A percentile compares a stretch with the other conserved stretches of the same genome.
These are phyloP conservation scores for Stereocaulon alpinum DNA, from an alignment of 495 filamentous ascomycete genomes.

Conservation along the genomic window DNA sequence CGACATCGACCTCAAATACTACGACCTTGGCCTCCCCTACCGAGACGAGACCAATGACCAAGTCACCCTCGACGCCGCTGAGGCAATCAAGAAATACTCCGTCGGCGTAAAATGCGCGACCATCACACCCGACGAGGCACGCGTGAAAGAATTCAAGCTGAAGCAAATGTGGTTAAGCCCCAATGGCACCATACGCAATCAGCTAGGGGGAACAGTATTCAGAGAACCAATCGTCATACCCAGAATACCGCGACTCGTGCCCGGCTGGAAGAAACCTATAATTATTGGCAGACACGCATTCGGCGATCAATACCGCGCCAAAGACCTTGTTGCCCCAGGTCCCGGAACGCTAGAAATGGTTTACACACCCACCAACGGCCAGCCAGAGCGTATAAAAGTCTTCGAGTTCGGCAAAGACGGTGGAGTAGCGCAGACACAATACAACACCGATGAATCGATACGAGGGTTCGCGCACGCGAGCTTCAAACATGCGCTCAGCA, in stretches of 20 bases:
- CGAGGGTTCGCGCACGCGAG: slow-evolving; percentile 85
- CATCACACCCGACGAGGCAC: slow-evolving; percentile 93
- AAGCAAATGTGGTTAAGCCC: slow-evolving; percentile 99
- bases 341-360: slow-evolving; percentile 86
- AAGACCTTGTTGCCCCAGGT: slow-evolving; percentile 71
- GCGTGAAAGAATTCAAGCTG: slow-evolving; percentile 94
- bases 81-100: slow-evolving; percentile 96
- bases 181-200: slow-evolving; percentile 96
- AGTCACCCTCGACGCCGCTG: slow-evolving; percentile 87
- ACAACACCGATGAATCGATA: slow-evolving; percentile 96
- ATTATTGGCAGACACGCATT: slow-evolving; percentile 98
- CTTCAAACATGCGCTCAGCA: slow-evolving; percentile 87
- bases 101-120: slow-evolving; percentile 99
- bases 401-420: slow-evolving; percentile 73
- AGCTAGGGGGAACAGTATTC: slow-evolving; percentile 93
- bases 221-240: slow-evolving; percentile 95
- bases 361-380: slow-evolving; percentile 73
- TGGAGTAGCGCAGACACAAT: slow-evolving; percentile 86
- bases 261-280: slow-evolving; percentile 96
- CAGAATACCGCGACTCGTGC: slow-evolving; percentile 80
- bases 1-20: slow-evolving; percentile 97
- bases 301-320: slow-evolving; percentile 96
- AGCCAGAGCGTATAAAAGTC: slow-evolving; percentile 80
- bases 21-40: slow-evolving; percentile 90
- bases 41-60: slow-evolving; percentile 92